Base-by-base conservation (phyloP, 495 filamentous ascomycete species). In the Aspergillus affinis region DNA sequence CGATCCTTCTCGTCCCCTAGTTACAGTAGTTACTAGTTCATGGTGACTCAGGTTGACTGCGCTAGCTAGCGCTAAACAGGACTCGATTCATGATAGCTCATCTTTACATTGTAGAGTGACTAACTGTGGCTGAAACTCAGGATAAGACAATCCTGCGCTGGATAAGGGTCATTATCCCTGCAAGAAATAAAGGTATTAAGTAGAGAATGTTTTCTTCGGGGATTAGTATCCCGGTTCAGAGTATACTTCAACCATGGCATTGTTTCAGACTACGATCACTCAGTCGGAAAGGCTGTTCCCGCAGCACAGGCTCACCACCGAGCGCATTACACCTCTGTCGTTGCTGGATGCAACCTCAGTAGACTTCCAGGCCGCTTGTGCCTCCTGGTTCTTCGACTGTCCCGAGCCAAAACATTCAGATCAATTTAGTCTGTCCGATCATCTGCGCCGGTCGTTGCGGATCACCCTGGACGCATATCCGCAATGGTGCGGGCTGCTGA, bases 311-410 rank as follows among this genome's bases (percentile, higher is more conserved):
- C 36, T 36, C 45, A 50, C 26, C 18, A 48, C 48, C 18, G 55
- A 59, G 46, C 57, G 27, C 6, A 54, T 61, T 29, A 30, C 46
- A 10, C 7, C 58, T 21, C 65, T 75, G 7, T 75, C 72, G 5
- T 59, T 75, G 1, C 57, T 74, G 0, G 71, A 75, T 61, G 71
- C 70, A 6, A 72, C 64, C 9, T 65, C 68, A 7, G 65, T 63
- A 2, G 51, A 69, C 20, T 73, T 69, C 48, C 45, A 60, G 2
- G 36, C 65, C 3, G 60, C 61, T 2, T 65, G 53, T 23, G 68
- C 65, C 4, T 60, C 69, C 19, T 75, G 73, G 73, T 36, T 74
- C 6, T 70, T 65, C 32, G 61, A 67, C 17, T 41, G 30, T 20
- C 65, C 67, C 2, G 45, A 21, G 65, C 10, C 4, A 58, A 36